Conservation (phyloP, 306 rosid species). For the Delonix regia region DNA sequence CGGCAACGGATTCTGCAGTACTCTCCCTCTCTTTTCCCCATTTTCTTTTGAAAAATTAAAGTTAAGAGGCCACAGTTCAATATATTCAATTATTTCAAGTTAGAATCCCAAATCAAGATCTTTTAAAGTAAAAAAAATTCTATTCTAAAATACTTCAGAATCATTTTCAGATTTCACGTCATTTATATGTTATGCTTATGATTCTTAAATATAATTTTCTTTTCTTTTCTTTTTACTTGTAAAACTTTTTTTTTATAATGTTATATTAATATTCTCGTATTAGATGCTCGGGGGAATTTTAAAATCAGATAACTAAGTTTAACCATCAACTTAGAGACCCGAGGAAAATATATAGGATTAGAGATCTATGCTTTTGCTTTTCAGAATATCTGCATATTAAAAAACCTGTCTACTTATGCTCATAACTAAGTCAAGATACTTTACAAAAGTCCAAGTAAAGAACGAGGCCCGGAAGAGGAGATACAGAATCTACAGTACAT, state of each 20-base stretch:
- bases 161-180: too few relatives aligned
- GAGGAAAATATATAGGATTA: neutral
- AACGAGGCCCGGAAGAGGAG: conserved; percentile 39
- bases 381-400: neutral
- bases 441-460: conserved; percentile 47
- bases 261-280: neutral
- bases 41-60: too few relatives aligned
- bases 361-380: neutral
- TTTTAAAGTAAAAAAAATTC: too few relatives aligned
- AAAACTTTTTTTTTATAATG: neutral
- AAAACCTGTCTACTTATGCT: conserved; percentile 15
- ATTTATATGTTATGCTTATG: too few relatives aligned
- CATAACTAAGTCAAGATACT: conserved; percentile 45
- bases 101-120: too few relatives aligned
- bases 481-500: conserved; percentile 49
- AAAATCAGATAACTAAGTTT: neutral
- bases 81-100: too few relatives aligned
- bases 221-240: too few relatives aligned
- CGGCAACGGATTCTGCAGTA: too few relatives aligned
- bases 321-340: neutral
- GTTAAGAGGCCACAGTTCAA: too few relatives aligned
- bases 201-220: too few relatives aligned
- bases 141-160: too few relatives aligned
- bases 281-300: neutral
- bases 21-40: too few relatives aligned